Percentiles rank a stretch among this genome's conserved stretches.
phyloP scores from a whole-genome alignment of 129 eudicot species.

The Centella asiatica region DNA sequence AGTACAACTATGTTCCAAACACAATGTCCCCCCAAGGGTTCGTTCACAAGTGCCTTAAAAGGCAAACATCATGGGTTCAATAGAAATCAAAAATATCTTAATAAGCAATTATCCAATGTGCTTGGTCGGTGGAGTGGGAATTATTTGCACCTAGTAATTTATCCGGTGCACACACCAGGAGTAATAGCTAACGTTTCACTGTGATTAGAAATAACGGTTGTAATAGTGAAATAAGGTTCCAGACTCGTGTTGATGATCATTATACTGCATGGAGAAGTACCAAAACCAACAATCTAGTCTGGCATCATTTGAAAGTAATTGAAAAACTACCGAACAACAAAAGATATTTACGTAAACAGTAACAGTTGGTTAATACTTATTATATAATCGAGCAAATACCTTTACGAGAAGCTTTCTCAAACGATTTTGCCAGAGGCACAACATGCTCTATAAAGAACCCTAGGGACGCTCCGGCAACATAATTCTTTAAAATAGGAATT shows the following conservation, averaged over 20 bases:
- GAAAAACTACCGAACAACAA: no score
- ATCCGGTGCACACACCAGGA: neutral
- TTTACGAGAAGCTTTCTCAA: constrained; percentile 47
- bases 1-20: neutral
- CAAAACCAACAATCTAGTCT: no score
- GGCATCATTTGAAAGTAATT: no score
- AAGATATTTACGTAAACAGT: no score
- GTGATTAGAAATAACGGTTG: no score
- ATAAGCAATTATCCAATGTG: neutral
- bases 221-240: neutral
- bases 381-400: constrained; percentile 31
- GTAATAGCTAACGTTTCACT: neutral
- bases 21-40: neutral
- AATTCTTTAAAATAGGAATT: constrained; percentile 64
- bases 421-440: constrained; percentile 71
- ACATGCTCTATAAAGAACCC: constrained; percentile 63
- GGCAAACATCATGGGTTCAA: neutral
- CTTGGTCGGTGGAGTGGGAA: neutral
- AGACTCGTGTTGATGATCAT: neutral
- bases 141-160: neutral
- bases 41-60: neutral
- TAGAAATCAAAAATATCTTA: neutral
- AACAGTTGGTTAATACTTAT: no score
- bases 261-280: no score
- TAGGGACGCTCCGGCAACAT: constrained; percentile 64